Percentiles rank a stretch among this genome's conserved stretches.
phyloP scores from a whole-genome alignment of 768 basidiomycete genomes.

The Fomitopsis serialis region DNA sequence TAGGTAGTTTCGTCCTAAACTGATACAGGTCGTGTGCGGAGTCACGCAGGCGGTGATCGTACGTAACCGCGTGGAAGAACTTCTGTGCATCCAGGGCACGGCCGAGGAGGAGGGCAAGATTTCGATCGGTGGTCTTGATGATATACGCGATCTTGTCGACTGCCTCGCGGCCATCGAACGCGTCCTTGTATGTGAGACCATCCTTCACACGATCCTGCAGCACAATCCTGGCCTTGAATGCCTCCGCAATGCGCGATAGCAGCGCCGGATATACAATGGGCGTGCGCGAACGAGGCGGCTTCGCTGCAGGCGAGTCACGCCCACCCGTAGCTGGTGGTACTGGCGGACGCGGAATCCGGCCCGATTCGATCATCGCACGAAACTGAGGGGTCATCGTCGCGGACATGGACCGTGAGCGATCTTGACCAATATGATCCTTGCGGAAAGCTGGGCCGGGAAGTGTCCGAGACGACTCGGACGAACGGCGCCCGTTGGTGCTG shows the following conservation, averaged over 20 bases:
- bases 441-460: slow-evolving; percentile 49
- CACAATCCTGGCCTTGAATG: slow-evolving; percentile 79
- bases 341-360: slow-evolving; percentile 21
- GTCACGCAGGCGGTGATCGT: slow-evolving; percentile 93
- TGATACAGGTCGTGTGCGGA: slow-evolving; percentile 88
- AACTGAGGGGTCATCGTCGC: slow-evolving; percentile 44
- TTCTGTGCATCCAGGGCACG: slow-evolving; percentile 96
- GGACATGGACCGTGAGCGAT: slow-evolving; percentile 76
- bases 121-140: slow-evolving; percentile 97
- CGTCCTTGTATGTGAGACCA: slow-evolving; percentile 91
- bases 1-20: slow-evolving; percentile 78
- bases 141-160: slow-evolving; percentile 97
- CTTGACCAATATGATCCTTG: slow-evolving; percentile 56
- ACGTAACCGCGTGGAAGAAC: slow-evolving; percentile 99
- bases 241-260: slow-evolving; percentile 89
- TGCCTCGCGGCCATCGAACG: slow-evolving; percentile 95
- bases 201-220: slow-evolving; percentile 85
- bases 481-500: slow-evolving; percentile 39
- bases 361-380: slow-evolving; percentile 39
- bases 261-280: slow-evolving; percentile 94
- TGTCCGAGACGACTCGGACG: slow-evolving; percentile 65
- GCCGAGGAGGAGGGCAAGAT: slow-evolving; percentile 91
- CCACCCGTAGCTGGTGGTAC: slow-evolving; percentile 18
- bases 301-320: slow-evolving; percentile 28
- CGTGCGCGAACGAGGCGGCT: slow-evolving; percentile 41